Base-by-base conservation (phyloP, 495 filamentous ascomycete genomes). In the Trichoderma reesei region DNA sequence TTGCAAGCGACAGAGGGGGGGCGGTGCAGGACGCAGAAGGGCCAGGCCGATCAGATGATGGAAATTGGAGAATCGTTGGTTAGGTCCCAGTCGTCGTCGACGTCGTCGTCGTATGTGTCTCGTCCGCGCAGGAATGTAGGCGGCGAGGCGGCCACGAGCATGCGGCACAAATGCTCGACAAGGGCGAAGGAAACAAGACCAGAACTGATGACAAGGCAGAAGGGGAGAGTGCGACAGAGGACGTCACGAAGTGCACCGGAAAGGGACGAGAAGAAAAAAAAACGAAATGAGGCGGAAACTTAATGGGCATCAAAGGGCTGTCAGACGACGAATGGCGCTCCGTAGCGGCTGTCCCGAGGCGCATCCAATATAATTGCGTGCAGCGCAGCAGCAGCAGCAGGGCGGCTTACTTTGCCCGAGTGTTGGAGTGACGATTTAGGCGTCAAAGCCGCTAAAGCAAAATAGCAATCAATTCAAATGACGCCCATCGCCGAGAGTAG, bases 301-400 rank as follows among this genome's bases (percentile, higher is more conserved):
- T 11, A 56, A 56, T 56, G 51, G 51, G 51, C 51, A 56, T 56
- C 51, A 56, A 56, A 56, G 34, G 46, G 26, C 18, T 34, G 51
- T 56, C 51, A 56, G 51, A 56, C 51, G 51, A 56, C 51, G 48
- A 33, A 33, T 56, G 51, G 51, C 26, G 51, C 51, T 34, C 51
- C 26, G 26, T 26, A 56, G 51, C 14, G 26, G 51, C 51, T 33
- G 51, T 46, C 13, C 26, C 26, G 16, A 46, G 42, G 42, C 13
- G 34, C 51, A 26, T 56, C 51, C 16, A 56, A 34, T 18, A 26
- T 33, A 56, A 56, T 56, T 56, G 51, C 51, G 51, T 56, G 51
- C 51, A 56, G 51, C 51, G 33, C 44, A 26, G 26, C 26, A 26
- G 33, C 44, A 26, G 26, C 26, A 26, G 26, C 26, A 26, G 26